Percentiles rank a stretch among this genome's conserved stretches.
These are phyloP conservation scores for Xylaria hypoxylon DNA, from an alignment of 2,329 filamentous ascomycete species.

Conservation along the genomic window DNA sequence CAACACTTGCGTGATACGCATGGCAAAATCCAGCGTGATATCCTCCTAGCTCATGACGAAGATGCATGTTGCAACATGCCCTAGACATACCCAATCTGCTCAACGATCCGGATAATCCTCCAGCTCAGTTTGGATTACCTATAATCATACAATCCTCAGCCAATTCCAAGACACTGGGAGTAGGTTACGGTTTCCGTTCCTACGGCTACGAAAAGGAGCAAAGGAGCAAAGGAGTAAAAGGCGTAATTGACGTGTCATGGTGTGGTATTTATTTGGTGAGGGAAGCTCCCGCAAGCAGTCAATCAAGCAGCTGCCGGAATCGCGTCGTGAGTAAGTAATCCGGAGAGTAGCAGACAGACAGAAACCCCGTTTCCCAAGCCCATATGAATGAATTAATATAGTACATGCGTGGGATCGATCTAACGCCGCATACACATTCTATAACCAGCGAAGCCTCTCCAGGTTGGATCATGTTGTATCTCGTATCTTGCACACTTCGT, in stretches of 20 bases:
- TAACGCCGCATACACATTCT: slow-evolving; percentile 42
- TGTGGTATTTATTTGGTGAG: slow-evolving; percentile 33
- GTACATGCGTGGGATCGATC: slow-evolving; percentile 37
- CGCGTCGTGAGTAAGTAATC: slow-evolving; percentile 22
- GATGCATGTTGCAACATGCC: too few species aligned
- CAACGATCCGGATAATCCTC: too few species aligned
- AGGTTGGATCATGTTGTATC: slow-evolving; percentile 18
- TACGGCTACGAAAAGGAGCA: too few species aligned
- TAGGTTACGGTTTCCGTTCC: too few species aligned
- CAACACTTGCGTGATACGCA: too few species aligned
- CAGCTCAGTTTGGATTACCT: too few species aligned
- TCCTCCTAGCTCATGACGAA: too few species aligned
- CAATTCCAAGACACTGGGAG: too few species aligned
- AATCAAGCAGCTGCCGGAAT: slow-evolving; percentile 27
- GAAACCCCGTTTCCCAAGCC: slow-evolving; percentile 27
- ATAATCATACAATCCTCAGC: too few species aligned
- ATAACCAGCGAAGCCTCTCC: slow-evolving; percentile 32
- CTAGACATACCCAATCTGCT: too few species aligned
- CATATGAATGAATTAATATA: slow-evolving; percentile 38
- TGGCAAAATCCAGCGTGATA: too few species aligned
- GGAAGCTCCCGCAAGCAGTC: slow-evolving; percentile 20
- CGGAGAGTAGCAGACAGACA: slow-evolving; percentile 17
- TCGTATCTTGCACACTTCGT: slow-evolving; percentile 28
- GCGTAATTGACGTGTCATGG: slow-evolving; percentile 15
- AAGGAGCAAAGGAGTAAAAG: not conserved